These are phyloP conservation scores for Spathaspora sp. DNA, from an alignment of 805 yeast species.

Conservation along the genomic window DNA sequence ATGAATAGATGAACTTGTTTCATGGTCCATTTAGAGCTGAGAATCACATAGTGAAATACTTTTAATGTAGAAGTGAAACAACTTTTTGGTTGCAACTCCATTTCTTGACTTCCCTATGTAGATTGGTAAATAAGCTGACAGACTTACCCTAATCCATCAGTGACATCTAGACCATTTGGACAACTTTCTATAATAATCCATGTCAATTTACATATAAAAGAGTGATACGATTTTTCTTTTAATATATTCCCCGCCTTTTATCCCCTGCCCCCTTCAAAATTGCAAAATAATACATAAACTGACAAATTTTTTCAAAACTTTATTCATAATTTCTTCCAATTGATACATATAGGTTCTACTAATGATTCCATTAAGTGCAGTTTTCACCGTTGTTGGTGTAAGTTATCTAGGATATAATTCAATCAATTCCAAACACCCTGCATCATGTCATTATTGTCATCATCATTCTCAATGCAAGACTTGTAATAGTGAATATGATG, in stretches of 20 bases:
- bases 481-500: constrained; percentile 2
- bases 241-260: background rate
- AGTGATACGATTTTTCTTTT: background rate
- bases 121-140: too few relatives aligned
- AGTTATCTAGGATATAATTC: constrained; percentile 1
- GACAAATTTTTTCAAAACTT: too few relatives aligned
- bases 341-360: background rate
- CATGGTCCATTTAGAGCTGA: too few relatives aligned
- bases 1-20: too few relatives aligned
- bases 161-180: too few relatives aligned
- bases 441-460: constrained; percentile 3
- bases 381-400: background rate
- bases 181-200: too few relatives aligned
- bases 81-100: too few relatives aligned
- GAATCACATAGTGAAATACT: too few relatives aligned
- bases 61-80: too few relatives aligned
- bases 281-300: background rate
- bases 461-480: background rate
- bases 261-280: background rate
- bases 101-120: too few relatives aligned
- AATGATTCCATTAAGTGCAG: constrained; percentile 1
- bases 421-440: background rate
- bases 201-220: background rate
- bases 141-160: too few relatives aligned
- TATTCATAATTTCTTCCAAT: too few relatives aligned